Evolutionary conservation across 352 stramenopile genomes (phyloP).

Genomic region (Albugo laibachii): DNA sequence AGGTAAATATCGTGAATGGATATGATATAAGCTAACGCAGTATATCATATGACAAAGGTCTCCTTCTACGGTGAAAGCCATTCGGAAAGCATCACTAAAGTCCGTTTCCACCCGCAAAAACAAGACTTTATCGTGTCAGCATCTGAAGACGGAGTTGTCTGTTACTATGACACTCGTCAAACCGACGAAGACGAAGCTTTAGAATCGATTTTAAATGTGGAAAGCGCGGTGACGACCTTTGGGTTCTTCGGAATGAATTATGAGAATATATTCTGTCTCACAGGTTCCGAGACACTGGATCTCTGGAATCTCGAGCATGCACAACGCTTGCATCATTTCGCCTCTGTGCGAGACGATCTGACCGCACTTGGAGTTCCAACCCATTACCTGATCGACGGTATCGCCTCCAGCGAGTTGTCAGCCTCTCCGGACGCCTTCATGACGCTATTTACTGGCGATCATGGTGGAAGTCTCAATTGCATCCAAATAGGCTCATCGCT

Average conservation of each 20-base stretch:
- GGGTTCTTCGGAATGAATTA: conserved; percentile 71
- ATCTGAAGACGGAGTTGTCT: conserved; percentile 82
- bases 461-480: conserved; percentile 23
- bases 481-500: no score
- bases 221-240: conserved; percentile 73
- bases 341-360: conserved; percentile 51
- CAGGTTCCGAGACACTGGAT: conserved; percentile 75
- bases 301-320: conserved; percentile 79
- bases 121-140: conserved; percentile 67
- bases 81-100: conserved; percentile 73
- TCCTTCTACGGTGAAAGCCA: conserved; percentile 78
- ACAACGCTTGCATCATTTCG: conserved; percentile 62
- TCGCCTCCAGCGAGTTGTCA: conserved; percentile 4
- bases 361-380: conserved; percentile 35
- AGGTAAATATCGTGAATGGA: conserved; percentile 4
- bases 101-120: conserved; percentile 70
- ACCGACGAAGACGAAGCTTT: conserved; percentile 73
- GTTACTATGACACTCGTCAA: conserved; percentile 75
- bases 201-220: conserved; percentile 79
- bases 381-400: conserved; percentile 76
- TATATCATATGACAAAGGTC: conserved; percentile 13
- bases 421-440: no score
- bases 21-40: background rate
- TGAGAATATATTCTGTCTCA: conserved; percentile 75
- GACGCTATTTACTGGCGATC: conserved; percentile 18